Conservation (phyloP, 768 basidiomycete species). For the Calocybe cyanea region DNA sequence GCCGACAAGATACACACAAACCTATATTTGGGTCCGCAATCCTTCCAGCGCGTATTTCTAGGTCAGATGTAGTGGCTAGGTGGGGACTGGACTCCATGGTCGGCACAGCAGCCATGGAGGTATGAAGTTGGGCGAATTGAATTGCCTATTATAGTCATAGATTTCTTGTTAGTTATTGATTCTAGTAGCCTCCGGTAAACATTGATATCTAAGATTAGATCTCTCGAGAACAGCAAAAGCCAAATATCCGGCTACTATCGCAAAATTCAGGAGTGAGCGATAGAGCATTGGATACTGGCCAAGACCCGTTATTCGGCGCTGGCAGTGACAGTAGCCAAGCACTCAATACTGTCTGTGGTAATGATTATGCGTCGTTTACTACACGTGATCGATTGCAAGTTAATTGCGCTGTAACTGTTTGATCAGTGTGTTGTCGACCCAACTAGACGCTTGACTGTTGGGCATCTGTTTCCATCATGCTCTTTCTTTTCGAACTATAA, state of each 20-base stretch:
- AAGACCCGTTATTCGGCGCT: no score
- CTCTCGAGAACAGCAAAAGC: no score
- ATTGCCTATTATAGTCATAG: slow-evolving; percentile 22
- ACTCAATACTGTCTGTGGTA: no score
- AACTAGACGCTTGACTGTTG: slow-evolving; percentile 1
- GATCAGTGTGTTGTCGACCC: background rate
- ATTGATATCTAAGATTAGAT: no score
- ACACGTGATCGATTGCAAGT: no score
- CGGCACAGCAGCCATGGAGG: slow-evolving; percentile 34
- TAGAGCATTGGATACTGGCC: no score
- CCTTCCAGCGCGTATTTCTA: slow-evolving; percentile 67
- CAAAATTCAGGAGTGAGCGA: no score
- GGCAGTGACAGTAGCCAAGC: no score
- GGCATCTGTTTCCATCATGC: slow-evolving; percentile 3
- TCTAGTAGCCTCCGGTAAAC: no score
- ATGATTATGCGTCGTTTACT: no score
- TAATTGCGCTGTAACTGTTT: no score
- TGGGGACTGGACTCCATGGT: slow-evolving; percentile 27
- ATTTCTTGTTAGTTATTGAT: slow-evolving; percentile 9
- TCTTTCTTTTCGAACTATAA: slow-evolving; percentile 4
- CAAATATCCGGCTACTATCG: no score
- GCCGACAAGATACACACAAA: slow-evolving; percentile 22
- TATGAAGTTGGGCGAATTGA: background rate
- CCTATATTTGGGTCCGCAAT: slow-evolving; percentile 76
- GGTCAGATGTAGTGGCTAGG: slow-evolving; percentile 45